Conservation (phyloP, 164 flowering plant genomes). For the Annona squamosa region DNA sequence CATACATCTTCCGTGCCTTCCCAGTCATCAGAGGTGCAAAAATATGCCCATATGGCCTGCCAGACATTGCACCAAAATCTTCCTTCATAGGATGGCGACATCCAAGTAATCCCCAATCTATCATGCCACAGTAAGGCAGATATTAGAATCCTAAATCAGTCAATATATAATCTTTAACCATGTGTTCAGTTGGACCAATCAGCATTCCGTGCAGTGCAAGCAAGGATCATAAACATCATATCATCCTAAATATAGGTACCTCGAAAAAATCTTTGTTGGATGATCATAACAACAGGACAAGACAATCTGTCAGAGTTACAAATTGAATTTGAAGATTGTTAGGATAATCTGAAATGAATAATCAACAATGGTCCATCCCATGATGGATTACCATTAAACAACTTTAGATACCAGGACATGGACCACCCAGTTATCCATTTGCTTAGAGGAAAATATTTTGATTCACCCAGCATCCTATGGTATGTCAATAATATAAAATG, state of each 20-base stretch:
- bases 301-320: not conserved
- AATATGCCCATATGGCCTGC: not conserved
- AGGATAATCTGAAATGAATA: not conserved
- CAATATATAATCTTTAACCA: no score
- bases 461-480: not conserved
- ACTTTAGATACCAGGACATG: not conserved
- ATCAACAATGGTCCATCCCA: not conserved
- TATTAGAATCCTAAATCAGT: not conserved
- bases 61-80: not conserved
- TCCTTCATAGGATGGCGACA: conserved; percentile 61
- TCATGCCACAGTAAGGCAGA: not conserved
- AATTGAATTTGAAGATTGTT: not conserved
- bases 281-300: not conserved
- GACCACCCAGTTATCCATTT: not conserved
- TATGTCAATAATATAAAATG: not conserved
- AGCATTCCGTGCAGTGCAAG: not conserved
- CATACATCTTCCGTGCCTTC: no score
- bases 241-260: not conserved
- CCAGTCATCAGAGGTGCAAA: not conserved
- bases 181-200: not conserved
- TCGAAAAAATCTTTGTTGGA: not conserved
- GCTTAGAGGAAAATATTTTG: not conserved
- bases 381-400: not conserved
- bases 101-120: conserved; percentile 96
- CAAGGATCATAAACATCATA: not conserved